A percentile compares a stretch with the other conserved stretches of the same genome.
Evolutionary conservation across 2,329 filamentous ascomycete species (phyloP).

Genomic region (Proliferodiscus dingleyae): DNA sequence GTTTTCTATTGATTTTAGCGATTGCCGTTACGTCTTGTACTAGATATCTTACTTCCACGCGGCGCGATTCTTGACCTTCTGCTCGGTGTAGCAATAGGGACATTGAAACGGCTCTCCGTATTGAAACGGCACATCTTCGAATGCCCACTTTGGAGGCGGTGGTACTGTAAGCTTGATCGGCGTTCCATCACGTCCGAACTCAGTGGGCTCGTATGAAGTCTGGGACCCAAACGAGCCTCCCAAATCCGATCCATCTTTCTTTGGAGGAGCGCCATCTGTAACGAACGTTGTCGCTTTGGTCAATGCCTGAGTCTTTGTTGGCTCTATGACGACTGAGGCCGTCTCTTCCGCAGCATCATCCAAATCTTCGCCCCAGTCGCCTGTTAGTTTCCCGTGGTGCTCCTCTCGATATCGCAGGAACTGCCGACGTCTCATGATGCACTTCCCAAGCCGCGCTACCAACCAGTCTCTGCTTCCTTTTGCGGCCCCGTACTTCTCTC

Average conservation of each 20-base stretch:
- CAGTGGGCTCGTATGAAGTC: conserved; percentile 23
- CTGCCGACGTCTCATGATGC: conserved; percentile 29
- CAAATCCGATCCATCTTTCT: conserved; percentile 7
- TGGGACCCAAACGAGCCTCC: conserved; percentile 18
- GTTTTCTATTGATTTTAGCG: conserved; percentile 17
- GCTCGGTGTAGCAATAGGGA: conserved; percentile 22
- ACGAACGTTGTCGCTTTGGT: conserved; percentile 26
- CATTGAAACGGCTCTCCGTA: conserved; percentile 24
- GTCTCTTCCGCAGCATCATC: conserved; percentile 6
- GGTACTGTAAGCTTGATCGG: conserved; percentile 15
- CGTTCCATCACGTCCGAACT: conserved; percentile 2
- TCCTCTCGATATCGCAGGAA: conserved; percentile 30
- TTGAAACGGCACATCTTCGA: conserved; percentile 20
- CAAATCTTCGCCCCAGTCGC: conserved; percentile 13
- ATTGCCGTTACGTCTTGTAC: background rate
- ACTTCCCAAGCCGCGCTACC: conserved; percentile 26
- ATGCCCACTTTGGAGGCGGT: conserved; percentile 17
- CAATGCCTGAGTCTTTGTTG: conserved; percentile 6
- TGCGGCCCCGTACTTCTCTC: conserved; percentile 18
- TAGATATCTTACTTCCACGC: conserved; percentile 20
- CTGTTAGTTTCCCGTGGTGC: conserved; percentile 22
- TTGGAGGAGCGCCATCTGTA: background rate
- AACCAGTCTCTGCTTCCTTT: conserved; percentile 20
- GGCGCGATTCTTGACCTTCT: conserved; percentile 14
- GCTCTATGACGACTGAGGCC: conserved; percentile 4